Evolutionary conservation across 2,329 filamentous ascomycete genomes (phyloP), one percentile per base, ranked within the genome.

Genomic region (Atkinsonella hypoxylon): DNA sequence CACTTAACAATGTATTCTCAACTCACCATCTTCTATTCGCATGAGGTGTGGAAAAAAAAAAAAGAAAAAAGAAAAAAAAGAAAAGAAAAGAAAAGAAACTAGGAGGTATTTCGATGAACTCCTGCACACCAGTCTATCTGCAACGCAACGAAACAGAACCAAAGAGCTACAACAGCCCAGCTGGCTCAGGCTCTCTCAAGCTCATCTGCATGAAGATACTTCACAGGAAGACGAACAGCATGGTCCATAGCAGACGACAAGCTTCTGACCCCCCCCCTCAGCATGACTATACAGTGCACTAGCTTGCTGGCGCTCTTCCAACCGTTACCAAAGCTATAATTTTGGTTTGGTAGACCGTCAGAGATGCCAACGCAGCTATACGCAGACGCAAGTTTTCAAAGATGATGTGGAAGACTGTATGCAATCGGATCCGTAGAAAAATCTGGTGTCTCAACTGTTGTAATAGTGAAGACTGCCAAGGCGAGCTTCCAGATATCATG

Each of bases 401-500:
- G 60, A 51, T 83, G 72, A 56, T 79, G 82, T 61, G 83, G 82
- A 5, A 80, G 74, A 18, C 74, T 76, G 60, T 74, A 82, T 40
- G 61, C 74, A 9, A 65, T 64, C 0, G 78, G 78, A 49, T 79
- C 71, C 5, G 18, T 34, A n/a, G 44, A 36, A 18, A 51, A 47
- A 10, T 43, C 32, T 61, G 58, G 1, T 15, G 75, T 76, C 61
- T 85, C 82, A 45, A 82, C 78, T 39, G 78, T 73, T 49, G 73
- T 71, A 50, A 85, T 81, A 32, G 80, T 62, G 47, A 84, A 70
- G 12, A 82, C 72, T 2, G 79, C 77, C 0, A 83, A 63, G 3
- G 79, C 74, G 13, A 85, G 76, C 68, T 75, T 80, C 81, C 82
- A 85, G 15, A 85, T 68, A 58, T 85, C 82, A 61, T 85, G 79